phyloP scores from a whole-genome alignment of 1,139 yeast genomes.

The Pneumocystis sp. region DNA sequence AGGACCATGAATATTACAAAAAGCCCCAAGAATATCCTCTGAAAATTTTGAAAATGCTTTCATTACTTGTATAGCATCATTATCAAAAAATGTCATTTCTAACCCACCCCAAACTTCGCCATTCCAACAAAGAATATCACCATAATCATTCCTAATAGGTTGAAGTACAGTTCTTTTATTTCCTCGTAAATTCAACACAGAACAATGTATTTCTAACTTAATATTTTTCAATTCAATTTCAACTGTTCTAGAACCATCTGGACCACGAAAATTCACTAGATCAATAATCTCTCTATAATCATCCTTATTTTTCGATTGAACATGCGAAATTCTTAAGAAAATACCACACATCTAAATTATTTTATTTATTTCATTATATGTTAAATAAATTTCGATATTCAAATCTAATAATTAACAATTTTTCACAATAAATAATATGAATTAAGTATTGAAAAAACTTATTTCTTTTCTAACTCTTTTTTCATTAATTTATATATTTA shows the following conservation, averaged over 20 bases:
- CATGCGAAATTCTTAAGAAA: not conserved
- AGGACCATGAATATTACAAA: conserved; percentile 53
- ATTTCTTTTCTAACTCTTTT: not conserved
- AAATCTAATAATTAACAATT: too few species aligned
- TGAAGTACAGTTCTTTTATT: conserved; percentile 19
- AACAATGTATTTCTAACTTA: not conserved
- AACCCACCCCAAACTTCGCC: conserved; percentile 5
- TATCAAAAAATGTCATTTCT: conserved; percentile 18
- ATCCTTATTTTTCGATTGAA: not conserved
- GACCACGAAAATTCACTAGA: not conserved
- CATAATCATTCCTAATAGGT: conserved; percentile 6
- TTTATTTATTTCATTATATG: too few species aligned
- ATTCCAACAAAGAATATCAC: conserved; percentile 9
- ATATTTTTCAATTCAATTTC: not conserved
- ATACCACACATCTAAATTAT: not conserved
- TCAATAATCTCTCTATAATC: not conserved
- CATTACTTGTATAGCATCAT: conserved; percentile 38
- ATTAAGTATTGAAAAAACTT: too few species aligned
- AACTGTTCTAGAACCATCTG: not conserved
- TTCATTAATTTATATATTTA: not conserved
- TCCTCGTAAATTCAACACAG: conserved; percentile 79
- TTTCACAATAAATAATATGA: too few species aligned
- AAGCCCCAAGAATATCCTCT: conserved; percentile 24
- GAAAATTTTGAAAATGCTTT: conserved; percentile 17
- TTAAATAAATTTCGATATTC: too few species aligned